phyloP scores from a whole-genome alignment of 179 eudicot species.

The Beta macrorhiza region DNA sequence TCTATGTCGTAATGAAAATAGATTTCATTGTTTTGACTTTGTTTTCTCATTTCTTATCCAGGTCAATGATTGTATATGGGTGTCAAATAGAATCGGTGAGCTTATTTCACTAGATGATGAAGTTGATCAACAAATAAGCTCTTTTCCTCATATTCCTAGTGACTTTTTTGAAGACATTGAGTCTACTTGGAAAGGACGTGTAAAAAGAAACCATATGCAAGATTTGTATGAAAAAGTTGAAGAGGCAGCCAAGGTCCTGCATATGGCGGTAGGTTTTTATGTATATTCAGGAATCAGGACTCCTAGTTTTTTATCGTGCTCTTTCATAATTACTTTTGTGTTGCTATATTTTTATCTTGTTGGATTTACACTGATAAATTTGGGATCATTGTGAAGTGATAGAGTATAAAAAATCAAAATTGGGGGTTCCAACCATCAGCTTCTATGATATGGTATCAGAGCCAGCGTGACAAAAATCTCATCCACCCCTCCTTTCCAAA shows the following conservation, averaged over 20 bases:
- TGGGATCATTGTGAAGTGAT: not conserved
- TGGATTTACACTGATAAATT: not conserved
- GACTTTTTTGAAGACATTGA: constrained; percentile 87
- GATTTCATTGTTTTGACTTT: not conserved
- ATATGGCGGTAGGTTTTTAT: constrained; percentile 58
- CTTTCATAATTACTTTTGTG: not conserved
- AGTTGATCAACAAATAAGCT: constrained; percentile 54
- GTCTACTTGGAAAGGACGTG: constrained; percentile 92
- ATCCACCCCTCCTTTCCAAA: no score
- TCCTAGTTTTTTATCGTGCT: not conserved
- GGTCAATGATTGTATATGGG: constrained; percentile 74
- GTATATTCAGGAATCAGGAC: no score
- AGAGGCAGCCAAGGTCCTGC: constrained; percentile 67
- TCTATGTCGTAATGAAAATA: not conserved
- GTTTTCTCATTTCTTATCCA: constrained; percentile 23
- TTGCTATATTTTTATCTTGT: not conserved
- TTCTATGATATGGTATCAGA: no score
- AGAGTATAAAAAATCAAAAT: no score
- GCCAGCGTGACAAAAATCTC: no score
- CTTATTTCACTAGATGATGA: constrained; percentile 70
- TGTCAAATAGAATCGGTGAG: constrained; percentile 74
- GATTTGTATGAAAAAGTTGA: constrained; percentile 72
- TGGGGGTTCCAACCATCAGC: no score
- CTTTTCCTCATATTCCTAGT: constrained; percentile 53
- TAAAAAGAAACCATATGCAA: constrained; percentile 76